Evolutionary conservation across 306 rosid species (phyloP).

Genomic region (Quillaja saponaria): DNA sequence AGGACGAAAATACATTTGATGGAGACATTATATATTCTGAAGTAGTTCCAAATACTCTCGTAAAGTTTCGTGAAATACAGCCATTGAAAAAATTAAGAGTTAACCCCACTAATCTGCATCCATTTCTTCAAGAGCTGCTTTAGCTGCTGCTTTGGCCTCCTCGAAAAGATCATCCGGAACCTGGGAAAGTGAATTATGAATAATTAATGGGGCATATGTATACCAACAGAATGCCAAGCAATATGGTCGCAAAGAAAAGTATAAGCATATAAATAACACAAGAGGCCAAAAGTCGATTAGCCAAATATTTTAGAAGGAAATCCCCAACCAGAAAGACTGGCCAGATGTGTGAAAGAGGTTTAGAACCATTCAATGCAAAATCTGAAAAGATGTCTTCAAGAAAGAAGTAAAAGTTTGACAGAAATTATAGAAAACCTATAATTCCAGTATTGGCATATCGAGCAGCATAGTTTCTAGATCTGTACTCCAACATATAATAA

Average conservation of each 20-base stretch:
- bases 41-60: slow-evolving; percentile 35
- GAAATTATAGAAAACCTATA: too few species aligned
- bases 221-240: background rate
- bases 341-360: background rate
- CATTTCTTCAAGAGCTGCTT: slow-evolving; percentile 95
- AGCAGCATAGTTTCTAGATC: too few species aligned
- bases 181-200: slow-evolving; percentile 34
- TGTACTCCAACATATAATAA: too few species aligned
- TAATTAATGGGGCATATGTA: slow-evolving; percentile 5
- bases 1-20: background rate
- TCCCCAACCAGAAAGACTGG: too few species aligned
- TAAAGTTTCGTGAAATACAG: slow-evolving; percentile 24
- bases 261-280: background rate
- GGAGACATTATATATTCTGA: slow-evolving; percentile 24
- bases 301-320: background rate
- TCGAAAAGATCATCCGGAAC: slow-evolving; percentile 81
- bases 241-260: background rate
- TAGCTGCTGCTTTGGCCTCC: slow-evolving; percentile 88
- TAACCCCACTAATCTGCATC: slow-evolving; percentile 68
- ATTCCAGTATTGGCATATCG: too few species aligned
- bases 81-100: background rate
- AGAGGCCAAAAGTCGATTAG: background rate
- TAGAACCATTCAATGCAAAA: too few species aligned
- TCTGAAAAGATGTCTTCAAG: too few species aligned
- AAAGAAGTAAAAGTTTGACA: too few species aligned